Conservation (phyloP, 768 basidiomycete genomes). For the Calocera cornea region DNA sequence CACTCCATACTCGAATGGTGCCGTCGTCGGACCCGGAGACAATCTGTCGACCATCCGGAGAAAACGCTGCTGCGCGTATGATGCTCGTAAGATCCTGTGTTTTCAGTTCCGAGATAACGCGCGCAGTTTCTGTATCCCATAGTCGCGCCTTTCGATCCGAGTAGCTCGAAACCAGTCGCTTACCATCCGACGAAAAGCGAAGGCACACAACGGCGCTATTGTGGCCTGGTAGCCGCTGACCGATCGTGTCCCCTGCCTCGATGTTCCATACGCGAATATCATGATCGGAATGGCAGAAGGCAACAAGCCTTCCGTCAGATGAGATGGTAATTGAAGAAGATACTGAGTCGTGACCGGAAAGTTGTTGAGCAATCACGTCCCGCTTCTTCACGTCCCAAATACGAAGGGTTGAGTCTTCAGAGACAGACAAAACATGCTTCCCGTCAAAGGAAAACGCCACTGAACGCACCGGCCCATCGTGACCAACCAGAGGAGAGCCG, state of each 20-base stretch:
- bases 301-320: no score
- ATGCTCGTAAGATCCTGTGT: no score
- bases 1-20: slow-evolving; percentile 7
- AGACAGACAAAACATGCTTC: slow-evolving; percentile 31
- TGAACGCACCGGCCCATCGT: slow-evolving; percentile 27
- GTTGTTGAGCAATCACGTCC: background rate
- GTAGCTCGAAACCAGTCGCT: no score
- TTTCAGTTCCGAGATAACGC: no score
- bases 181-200: no score
- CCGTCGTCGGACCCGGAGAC: slow-evolving; percentile 7
- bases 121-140: no score
- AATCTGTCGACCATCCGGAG: slow-evolving; percentile 10
- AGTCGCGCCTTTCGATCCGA: no score
- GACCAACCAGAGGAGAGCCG: slow-evolving; percentile 4
- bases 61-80: no score
- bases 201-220: background rate
- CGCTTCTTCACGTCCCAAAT: background rate
- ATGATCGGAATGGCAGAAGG: no score
- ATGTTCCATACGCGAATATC: slow-evolving; percentile 2
- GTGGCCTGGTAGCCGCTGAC: background rate
- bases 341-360: background rate
- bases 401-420: slow-evolving; percentile 29
- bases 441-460: slow-evolving; percentile 34
- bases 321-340: no score
- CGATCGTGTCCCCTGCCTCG: background rate